phyloP scores from a whole-genome alignment of 164 flowering plant species.

The Aristolochia contorta region DNA sequence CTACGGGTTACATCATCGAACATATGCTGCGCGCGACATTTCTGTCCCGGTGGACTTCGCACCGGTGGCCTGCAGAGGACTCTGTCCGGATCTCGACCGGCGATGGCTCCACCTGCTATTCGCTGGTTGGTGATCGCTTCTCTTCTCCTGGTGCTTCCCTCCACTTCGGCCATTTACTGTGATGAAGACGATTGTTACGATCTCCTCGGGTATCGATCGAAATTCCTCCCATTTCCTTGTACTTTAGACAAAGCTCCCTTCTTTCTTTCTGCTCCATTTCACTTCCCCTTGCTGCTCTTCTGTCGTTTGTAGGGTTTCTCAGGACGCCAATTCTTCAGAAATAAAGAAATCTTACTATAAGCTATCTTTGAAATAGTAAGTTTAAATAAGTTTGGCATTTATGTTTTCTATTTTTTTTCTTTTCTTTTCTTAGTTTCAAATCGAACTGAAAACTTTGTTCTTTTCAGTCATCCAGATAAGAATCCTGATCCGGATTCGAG shows the following conservation, averaged over 20 bases:
- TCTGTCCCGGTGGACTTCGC: no score
- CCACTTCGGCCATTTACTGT: conserved; percentile 73
- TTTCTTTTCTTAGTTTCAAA: neutral
- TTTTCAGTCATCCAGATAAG: conserved; percentile 79
- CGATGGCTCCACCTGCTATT: conserved; percentile 25
- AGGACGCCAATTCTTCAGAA: conserved; percentile 80
- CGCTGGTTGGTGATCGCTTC: conserved; percentile 34
- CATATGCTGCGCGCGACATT: no score
- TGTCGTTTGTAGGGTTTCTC: conserved; percentile 45
- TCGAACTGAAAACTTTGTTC: neutral
- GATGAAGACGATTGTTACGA: conserved; percentile 97
- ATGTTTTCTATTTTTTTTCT: neutral
- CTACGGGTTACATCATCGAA: no score
- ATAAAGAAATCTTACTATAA: conserved; percentile 93
- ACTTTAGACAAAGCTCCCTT: neutral
- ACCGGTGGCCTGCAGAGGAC: no score
- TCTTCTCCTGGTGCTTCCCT: conserved; percentile 32
- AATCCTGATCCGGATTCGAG: conserved; percentile 91
- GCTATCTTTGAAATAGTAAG: conserved; percentile 80
- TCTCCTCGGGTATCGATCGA: conserved; percentile 59
- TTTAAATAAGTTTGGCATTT: conserved; percentile 4
- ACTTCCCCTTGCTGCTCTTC: neutral
- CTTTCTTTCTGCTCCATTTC: neutral
- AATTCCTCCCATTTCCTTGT: no score
- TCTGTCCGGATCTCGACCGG: neutral